Conservation (phyloP, 805 yeast species). For the Candida ipomoeae region DNA sequence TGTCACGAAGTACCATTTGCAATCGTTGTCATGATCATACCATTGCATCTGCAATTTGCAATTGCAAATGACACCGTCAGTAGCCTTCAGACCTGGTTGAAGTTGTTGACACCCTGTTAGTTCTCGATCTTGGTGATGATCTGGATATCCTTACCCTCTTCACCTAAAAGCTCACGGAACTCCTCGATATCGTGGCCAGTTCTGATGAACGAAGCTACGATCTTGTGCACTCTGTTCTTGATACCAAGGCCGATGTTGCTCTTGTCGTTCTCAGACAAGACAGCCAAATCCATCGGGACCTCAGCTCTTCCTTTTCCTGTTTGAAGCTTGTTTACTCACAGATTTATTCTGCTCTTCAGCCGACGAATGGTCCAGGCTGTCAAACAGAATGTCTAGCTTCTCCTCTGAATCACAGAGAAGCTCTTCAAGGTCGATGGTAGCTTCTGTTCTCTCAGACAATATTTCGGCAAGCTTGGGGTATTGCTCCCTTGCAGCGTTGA, state of each 20-base stretch:
- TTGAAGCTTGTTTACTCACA: constrained; percentile 5
- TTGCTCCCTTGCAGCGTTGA: constrained; percentile 36
- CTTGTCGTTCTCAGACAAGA: constrained; percentile 94
- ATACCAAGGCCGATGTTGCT: constrained; percentile 92
- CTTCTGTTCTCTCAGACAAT: constrained; percentile 24
- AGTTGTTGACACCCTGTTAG: constrained; percentile 99
- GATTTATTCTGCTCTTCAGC: constrained; percentile 5
- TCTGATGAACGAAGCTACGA: constrained; percentile 98
- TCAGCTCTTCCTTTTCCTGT: constrained; percentile 4
- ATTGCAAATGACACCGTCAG: constrained; percentile 84
- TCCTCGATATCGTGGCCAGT: constrained; percentile 83
- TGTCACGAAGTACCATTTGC: no score
- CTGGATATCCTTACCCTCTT: constrained; percentile 93
- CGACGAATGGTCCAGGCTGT: constrained; percentile 3
- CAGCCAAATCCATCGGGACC: constrained; percentile 99
- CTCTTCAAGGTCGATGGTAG: constrained; percentile 32
- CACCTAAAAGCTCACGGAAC: constrained; percentile 93
- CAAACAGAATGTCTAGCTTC: constrained; percentile 19
- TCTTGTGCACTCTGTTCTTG: constrained; percentile 95
- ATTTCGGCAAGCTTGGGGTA: constrained; percentile 33
- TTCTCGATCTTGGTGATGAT: constrained; percentile 97
- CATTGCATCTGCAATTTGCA: no score
- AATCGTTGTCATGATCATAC: no score
- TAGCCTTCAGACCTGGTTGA: constrained; percentile 86
- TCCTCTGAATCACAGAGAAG: constrained; percentile 32